These are phyloP conservation scores for Rhizopus sp. DNA, from an alignment of 371 early-diverging fungal genomes.

Conservation along the genomic window DNA sequence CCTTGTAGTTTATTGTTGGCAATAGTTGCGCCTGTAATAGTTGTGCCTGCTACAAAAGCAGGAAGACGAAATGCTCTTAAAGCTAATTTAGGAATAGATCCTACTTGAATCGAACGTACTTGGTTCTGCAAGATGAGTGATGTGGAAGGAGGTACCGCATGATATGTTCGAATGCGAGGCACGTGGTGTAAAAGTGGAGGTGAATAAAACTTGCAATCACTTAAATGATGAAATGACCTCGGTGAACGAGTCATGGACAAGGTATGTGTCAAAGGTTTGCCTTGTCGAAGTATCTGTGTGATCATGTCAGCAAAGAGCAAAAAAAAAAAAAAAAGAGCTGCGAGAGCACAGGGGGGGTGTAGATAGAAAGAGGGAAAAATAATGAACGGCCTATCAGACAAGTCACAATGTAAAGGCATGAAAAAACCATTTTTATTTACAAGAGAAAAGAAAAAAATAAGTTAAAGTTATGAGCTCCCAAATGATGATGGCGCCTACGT, in stretches of 20 bases:
- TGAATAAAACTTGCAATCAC: not conserved
- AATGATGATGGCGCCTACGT: conserved; percentile 34
- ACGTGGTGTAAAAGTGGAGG: conserved; percentile 31
- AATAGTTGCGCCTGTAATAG: conserved; percentile 41
- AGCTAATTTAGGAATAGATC: conserved; percentile 31
- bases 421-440: not conserved
- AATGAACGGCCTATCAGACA: too few species aligned
- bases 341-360: too few species aligned
- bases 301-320: too few species aligned
- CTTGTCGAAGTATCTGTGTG: not conserved
- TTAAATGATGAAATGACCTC: not conserved
- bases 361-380: too few species aligned
- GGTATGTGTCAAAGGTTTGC: not conserved
- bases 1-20: conserved; percentile 50
- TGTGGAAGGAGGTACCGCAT: conserved; percentile 21
- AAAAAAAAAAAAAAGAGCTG: not conserved
- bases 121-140: conserved; percentile 25
- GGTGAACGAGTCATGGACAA: not conserved
- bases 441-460: not conserved
- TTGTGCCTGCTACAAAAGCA: conserved; percentile 41
- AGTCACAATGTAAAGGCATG: not conserved
- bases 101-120: conserved; percentile 32
- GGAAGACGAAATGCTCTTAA: conserved; percentile 38
- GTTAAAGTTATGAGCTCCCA: conserved; percentile 33
- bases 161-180: conserved; percentile 32